These are phyloP conservation scores for Phyllosticta citribraziliensis DNA, from an alignment of 2,329 filamentous ascomycete genomes.

Conservation along the genomic window DNA sequence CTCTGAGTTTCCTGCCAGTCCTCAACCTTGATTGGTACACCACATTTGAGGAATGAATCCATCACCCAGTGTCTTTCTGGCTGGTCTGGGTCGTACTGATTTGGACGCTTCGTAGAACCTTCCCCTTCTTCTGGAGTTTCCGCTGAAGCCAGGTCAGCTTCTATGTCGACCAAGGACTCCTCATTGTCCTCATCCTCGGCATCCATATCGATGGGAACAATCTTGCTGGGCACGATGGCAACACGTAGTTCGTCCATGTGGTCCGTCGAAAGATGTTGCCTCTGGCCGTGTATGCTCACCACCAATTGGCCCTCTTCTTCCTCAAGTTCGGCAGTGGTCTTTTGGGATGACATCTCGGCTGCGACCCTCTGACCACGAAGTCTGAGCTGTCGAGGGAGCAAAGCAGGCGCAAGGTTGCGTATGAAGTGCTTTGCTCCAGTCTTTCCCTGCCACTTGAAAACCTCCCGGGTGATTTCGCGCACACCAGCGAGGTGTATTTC, in stretches of 20 bases:
- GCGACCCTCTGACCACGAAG: conserved; percentile 20
- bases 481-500: conserved; percentile 57
- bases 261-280: conserved; percentile 66
- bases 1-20: conserved; percentile 48
- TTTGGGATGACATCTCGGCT: neutral
- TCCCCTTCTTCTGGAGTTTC: conserved; percentile 19
- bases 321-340: conserved; percentile 20
- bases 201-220: conserved; percentile 69
- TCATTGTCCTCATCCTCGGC: conserved; percentile 66
- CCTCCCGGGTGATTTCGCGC: conserved; percentile 64
- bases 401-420: conserved; percentile 63
- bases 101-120: conserved; percentile 32
- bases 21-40: conserved; percentile 54
- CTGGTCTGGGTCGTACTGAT: conserved; percentile 54
- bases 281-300: conserved; percentile 54
- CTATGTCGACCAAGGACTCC: conserved; percentile 20
- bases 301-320: conserved; percentile 47
- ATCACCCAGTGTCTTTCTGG: conserved; percentile 61
- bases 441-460: conserved; percentile 76
- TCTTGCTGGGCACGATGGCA: conserved; percentile 62
- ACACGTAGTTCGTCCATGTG: conserved; percentile 67
- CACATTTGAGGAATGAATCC: conserved; percentile 52
- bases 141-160: conserved; percentile 14
- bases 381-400: conserved; percentile 54
- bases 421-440: conserved; percentile 78